Conservation (phyloP, 2,329 filamentous ascomycete species). For the Pestalotiopsis sp. region DNA sequence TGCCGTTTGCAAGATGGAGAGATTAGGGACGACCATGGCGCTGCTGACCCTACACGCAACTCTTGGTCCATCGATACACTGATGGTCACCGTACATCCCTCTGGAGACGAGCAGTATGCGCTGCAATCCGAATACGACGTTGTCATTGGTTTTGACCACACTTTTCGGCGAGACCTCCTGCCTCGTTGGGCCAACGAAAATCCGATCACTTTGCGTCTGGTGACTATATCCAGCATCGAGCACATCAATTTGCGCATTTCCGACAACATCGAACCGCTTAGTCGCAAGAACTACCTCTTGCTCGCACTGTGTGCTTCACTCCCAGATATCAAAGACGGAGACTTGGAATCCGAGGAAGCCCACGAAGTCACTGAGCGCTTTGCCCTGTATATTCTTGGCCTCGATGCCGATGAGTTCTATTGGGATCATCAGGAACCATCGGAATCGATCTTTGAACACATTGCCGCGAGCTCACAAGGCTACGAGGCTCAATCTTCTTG, state of each 20-base stretch:
- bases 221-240: slow-evolving; percentile 56
- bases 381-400: slow-evolving; percentile 45
- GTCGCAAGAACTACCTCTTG: slow-evolving; percentile 50
- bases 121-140: slow-evolving; percentile 46
- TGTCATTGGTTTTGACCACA: slow-evolving; percentile 58
- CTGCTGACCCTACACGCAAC: not conserved
- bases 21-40: not conserved
- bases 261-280: slow-evolving; percentile 39
- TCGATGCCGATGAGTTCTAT: slow-evolving; percentile 37
- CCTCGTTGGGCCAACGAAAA: slow-evolving; percentile 26
- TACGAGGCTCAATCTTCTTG: slow-evolving; percentile 31
- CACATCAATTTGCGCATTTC: slow-evolving; percentile 54
- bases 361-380: slow-evolving; percentile 52
- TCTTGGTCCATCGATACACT: not conserved
- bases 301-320: slow-evolving; percentile 33
- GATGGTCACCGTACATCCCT: slow-evolving; percentile 45
- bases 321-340: slow-evolving; percentile 41
- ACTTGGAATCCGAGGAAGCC: slow-evolving; percentile 42
- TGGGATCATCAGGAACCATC: slow-evolving; percentile 54
- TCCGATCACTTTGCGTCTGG: slow-evolving; percentile 52
- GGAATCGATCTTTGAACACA: slow-evolving; percentile 49
- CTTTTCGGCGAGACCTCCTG: slow-evolving; percentile 40
- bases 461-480: slow-evolving; percentile 41
- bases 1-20: not conserved
- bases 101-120: slow-evolving; percentile 36